phyloP scores from a whole-genome alignment of 768 basidiomycete genomes.

The Cubamyces sp. region DNA sequence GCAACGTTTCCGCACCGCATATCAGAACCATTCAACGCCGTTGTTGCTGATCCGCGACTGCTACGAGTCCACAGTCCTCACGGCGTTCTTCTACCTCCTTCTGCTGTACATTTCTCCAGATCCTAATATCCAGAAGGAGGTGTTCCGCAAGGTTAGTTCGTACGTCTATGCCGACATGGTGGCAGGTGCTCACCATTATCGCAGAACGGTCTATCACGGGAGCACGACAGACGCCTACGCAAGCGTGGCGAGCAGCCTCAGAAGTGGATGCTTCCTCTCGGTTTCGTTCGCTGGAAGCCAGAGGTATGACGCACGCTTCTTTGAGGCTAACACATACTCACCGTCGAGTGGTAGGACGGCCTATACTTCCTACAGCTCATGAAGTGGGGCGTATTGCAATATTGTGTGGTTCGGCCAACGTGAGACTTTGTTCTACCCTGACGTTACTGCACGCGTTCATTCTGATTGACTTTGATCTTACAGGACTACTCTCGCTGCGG shows the following conservation, averaged over 20 bases:
- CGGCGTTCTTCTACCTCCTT: slow-evolving; percentile 79
- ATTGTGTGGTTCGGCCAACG: slow-evolving; percentile 66
- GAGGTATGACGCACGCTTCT: slow-evolving; percentile 40
- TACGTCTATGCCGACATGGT: neutral
- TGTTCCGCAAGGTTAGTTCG: slow-evolving; percentile 50
- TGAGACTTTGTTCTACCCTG: slow-evolving; percentile 39
- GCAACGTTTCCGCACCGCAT: too few species aligned
- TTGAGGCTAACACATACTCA: neutral
- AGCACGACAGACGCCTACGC: slow-evolving; percentile 49
- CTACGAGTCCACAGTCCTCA: slow-evolving; percentile 78
- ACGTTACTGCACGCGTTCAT: neutral
- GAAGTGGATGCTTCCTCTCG: slow-evolving; percentile 74
- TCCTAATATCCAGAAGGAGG: slow-evolving; percentile 59
- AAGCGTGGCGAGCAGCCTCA: slow-evolving; percentile 49
- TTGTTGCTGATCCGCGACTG: slow-evolving; percentile 71
- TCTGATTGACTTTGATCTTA: slow-evolving; percentile 4
- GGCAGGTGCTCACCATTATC: neutral
- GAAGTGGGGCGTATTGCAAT: slow-evolving; percentile 80
- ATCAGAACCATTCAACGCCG: slow-evolving; percentile 67
- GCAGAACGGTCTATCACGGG: slow-evolving; percentile 55
- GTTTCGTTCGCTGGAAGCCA: slow-evolving; percentile 65
- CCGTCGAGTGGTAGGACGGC: slow-evolving; percentile 49
- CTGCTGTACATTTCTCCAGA: slow-evolving; percentile 70
- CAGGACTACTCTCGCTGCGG: slow-evolving; percentile 62
- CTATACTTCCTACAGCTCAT: slow-evolving; percentile 71